Evolutionary conservation across 768 basidiomycete genomes (phyloP).

Genomic region (Lactifluus volemus): DNA sequence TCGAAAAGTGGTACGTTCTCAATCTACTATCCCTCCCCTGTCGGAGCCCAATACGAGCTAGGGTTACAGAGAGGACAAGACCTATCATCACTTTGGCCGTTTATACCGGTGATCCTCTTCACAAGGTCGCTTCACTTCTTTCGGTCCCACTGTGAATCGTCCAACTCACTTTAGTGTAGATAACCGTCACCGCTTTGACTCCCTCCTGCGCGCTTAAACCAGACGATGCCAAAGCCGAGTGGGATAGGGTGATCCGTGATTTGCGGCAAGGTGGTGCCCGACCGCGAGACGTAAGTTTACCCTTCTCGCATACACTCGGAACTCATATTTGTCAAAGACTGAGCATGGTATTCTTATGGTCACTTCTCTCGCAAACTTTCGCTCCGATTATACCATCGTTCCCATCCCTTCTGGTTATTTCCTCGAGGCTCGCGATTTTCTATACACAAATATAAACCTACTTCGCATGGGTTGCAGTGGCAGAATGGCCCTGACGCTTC

Average conservation of each 20-base stretch:
- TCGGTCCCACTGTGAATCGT: background rate
- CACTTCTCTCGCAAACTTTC: conserved; percentile 81
- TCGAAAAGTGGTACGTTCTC: conserved; percentile 63
- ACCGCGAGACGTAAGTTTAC: conserved; percentile 48
- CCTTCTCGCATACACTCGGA: conserved; percentile 4
- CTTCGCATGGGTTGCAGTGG: conserved; percentile 79
- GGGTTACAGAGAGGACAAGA: conserved; percentile 61
- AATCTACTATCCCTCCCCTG: background rate
- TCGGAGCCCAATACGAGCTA: conserved; percentile 21
- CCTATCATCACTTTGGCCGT: conserved; percentile 57
- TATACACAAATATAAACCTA: conserved; percentile 77
- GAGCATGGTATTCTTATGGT: conserved; percentile 64
- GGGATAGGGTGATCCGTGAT: conserved; percentile 51
- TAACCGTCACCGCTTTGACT: conserved; percentile 48
- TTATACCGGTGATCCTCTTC: conserved; percentile 65
- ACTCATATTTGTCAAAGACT: conserved; percentile 32
- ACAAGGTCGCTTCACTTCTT: conserved; percentile 37
- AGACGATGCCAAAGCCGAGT: conserved; percentile 41
- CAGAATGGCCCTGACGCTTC: conserved; percentile 67
- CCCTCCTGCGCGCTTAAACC: conserved; percentile 36
- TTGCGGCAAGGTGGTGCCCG: conserved; percentile 64
- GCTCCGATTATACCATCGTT: conserved; percentile 80
- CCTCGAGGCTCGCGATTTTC: conserved; percentile 49
- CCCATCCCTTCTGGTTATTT: conserved; percentile 67
- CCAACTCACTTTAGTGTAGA: conserved; percentile 30